phyloP scores from a whole-genome alignment of 306 rosid species.

The Malus sieversii region DNA sequence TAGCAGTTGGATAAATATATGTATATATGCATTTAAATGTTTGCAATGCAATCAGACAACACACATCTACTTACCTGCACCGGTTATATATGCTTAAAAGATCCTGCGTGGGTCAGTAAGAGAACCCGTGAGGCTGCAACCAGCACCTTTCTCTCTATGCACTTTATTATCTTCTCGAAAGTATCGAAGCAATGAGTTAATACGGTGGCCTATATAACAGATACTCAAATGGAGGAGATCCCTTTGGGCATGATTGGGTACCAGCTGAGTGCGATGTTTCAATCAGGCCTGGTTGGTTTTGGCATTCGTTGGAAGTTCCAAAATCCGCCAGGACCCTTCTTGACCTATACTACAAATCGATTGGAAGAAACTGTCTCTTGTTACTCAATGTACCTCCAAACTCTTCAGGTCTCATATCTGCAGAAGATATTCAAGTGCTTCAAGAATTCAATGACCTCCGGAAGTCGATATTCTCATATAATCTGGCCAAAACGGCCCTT shows the following conservation, averaged over 20 bases:
- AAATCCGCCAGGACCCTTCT: slow-evolving; percentile 71
- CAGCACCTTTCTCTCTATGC: not conserved
- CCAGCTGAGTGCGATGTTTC: slow-evolving; percentile 89
- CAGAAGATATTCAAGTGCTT: slow-evolving; percentile 75
- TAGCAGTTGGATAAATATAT: not conserved
- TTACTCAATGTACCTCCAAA: slow-evolving; percentile 86
- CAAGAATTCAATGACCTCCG: slow-evolving; percentile 60
- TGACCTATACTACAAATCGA: slow-evolving; percentile 73
- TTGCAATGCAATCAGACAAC: too few species aligned
- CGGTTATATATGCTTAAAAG: not conserved
- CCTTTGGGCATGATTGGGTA: slow-evolving; percentile 66
- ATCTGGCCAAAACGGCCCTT: slow-evolving; percentile 49
- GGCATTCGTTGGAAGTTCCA: slow-evolving; percentile 78
- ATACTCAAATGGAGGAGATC: slow-evolving; percentile 59
- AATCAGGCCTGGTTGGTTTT: slow-evolving; percentile 87
- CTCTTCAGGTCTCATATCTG: slow-evolving; percentile 79
- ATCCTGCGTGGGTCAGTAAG: not conserved
- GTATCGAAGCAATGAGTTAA: not conserved
- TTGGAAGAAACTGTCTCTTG: slow-evolving; percentile 69
- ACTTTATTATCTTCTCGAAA: not conserved
- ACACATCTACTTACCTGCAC: not conserved
- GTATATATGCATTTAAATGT: not conserved
- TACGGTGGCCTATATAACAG: slow-evolving; percentile 38
- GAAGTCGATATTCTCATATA: slow-evolving; percentile 59
- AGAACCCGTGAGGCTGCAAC: not conserved